These are phyloP conservation scores for Meira miltonrushii DNA, from an alignment of 1,284 basidiomycete species.

Conservation along the genomic window DNA sequence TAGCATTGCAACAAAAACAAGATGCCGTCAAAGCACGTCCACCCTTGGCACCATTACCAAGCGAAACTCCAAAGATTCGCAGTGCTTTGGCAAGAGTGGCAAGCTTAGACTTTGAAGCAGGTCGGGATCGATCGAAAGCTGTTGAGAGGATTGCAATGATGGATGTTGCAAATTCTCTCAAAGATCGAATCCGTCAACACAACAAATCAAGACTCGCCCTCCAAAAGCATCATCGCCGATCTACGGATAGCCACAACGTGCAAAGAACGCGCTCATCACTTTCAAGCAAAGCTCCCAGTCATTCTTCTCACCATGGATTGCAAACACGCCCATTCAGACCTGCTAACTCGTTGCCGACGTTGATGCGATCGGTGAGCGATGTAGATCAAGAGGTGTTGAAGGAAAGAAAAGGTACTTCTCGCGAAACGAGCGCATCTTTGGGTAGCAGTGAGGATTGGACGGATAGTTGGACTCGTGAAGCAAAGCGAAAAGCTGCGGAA, in stretches of 20 bases:
- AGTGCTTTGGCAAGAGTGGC: not conserved
- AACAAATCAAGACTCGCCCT: too few relatives aligned
- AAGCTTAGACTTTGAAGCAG: conserved; percentile 3
- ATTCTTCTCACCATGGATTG: not conserved
- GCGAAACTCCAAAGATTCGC: not conserved
- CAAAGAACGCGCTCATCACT: too few relatives aligned
- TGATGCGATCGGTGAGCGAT: not conserved
- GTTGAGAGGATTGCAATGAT: not conserved
- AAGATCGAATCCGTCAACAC: too few relatives aligned
- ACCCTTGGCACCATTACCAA: too few relatives aligned
- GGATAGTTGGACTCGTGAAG: not conserved
- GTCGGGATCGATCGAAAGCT: conserved; percentile 5
- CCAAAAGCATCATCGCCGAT: too few relatives aligned
- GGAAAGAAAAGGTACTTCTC: not conserved
- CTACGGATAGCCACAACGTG: not conserved
- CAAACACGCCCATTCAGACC: not conserved
- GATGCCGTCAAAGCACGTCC: too few relatives aligned
- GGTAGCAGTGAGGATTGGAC: conserved; percentile 6
- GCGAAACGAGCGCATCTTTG: not conserved
- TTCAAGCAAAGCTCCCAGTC: not conserved
- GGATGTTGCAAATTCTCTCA: too few relatives aligned
- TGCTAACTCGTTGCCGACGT: not conserved
- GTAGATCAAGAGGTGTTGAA: not conserved
- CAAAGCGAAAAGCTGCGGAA: not conserved
- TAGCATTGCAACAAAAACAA: conserved; percentile 3